Evolutionary conservation across 441 rosid species (phyloP).

Genomic region (Eutrema salsugineum): DNA sequence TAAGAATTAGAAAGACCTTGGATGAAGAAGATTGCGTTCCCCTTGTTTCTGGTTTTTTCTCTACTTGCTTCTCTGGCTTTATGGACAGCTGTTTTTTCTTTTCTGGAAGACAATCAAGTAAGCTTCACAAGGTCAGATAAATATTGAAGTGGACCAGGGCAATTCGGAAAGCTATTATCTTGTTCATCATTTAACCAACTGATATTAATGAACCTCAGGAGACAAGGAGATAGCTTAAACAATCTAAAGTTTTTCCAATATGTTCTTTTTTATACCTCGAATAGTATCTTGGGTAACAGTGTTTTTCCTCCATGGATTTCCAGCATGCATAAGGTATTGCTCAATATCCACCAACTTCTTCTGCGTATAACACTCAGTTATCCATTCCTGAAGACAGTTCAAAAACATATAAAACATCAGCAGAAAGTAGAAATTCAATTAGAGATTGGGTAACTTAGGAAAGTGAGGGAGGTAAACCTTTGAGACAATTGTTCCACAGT

Average conservation of each 20-base stretch:
- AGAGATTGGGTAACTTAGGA: neutral
- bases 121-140: neutral
- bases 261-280: constrained; percentile 41
- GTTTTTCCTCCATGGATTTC: constrained; percentile 80
- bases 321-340: constrained; percentile 76
- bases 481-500: constrained; percentile 73
- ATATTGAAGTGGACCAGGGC: neutral
- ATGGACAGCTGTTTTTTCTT: constrained; percentile 27
- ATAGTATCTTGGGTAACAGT: constrained; percentile 24
- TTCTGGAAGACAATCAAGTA: constrained; percentile 9
- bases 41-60: constrained; percentile 42
- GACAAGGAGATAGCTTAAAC: neutral
- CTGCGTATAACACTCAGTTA: constrained; percentile 60
- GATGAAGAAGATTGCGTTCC: constrained; percentile 35
- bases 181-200: neutral
- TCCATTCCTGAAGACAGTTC: constrained; percentile 64
- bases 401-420: neutral
- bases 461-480: constrained; percentile 47
- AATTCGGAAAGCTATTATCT: neutral
- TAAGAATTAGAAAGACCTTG: constrained; percentile 43
- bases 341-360: constrained; percentile 82
- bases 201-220: neutral
- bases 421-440: neutral
- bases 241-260: neutral
- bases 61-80: constrained; percentile 44